Conservation (phyloP, 2,329 filamentous ascomycete species). For the Cladosporium sp. region DNA sequence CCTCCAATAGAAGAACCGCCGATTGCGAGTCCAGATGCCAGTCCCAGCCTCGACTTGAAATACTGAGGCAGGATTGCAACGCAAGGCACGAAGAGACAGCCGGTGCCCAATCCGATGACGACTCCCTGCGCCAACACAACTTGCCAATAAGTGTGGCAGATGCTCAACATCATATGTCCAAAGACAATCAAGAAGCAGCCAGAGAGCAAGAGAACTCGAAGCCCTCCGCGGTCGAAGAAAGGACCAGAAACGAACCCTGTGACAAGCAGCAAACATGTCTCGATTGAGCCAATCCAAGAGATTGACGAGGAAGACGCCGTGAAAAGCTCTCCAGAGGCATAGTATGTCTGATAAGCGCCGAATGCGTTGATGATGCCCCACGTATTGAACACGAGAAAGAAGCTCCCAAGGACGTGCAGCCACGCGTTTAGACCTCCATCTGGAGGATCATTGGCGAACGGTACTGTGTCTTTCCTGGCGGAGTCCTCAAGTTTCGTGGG, state of each 20-base stretch:
- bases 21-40: conserved; percentile 45
- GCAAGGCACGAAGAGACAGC: conserved; percentile 45
- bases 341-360: conserved; percentile 50
- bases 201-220: conserved; percentile 41
- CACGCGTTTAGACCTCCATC: conserved; percentile 48
- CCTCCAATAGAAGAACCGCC: conserved; percentile 39
- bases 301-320: conserved; percentile 42
- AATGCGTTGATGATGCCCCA: conserved; percentile 47
- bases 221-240: conserved; percentile 49
- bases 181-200: conserved; percentile 46
- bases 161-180: conserved; percentile 50
- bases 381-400: conserved; percentile 50
- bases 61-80: conserved; percentile 48
- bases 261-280: conserved; percentile 47
- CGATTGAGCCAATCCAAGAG: conserved; percentile 49
- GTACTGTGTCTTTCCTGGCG: too few species aligned
- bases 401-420: conserved; percentile 48
- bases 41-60: conserved; percentile 44
- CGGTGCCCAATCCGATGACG: conserved; percentile 45
- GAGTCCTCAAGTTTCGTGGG: too few species aligned
- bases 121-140: conserved; percentile 49
- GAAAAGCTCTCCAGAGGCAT: conserved; percentile 42
- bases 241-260: conserved; percentile 47
- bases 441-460: conserved; percentile 28
- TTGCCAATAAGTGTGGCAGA: conserved; percentile 48